Conservation (phyloP, 2,329 filamentous ascomycete species). For the Aspergillus candidus region DNA sequence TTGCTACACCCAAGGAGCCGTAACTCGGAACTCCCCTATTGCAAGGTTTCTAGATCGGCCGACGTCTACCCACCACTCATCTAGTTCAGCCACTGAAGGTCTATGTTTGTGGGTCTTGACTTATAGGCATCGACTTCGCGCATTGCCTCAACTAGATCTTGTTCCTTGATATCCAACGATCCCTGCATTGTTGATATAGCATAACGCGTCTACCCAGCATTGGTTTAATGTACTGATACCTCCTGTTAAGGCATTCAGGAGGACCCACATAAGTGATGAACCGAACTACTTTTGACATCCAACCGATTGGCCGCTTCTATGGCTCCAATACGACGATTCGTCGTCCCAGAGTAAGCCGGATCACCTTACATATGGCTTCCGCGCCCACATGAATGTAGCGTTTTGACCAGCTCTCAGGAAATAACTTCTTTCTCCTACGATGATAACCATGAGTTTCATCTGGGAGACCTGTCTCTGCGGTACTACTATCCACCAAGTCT, state of each 20-base stretch:
- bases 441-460: conserved; percentile 67
- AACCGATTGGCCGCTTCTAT: conserved; percentile 63
- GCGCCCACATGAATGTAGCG: background rate
- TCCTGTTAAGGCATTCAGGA: background rate
- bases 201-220: too few species aligned
- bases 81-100: too few species aligned
- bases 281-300: conserved; percentile 53
- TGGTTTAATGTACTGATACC: too few species aligned
- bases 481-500: conserved; percentile 80
- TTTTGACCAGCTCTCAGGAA: conserved; percentile 54
- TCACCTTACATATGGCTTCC: background rate
- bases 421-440: conserved; percentile 93
- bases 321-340: conserved; percentile 65
- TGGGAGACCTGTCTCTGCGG: conserved; percentile 71
- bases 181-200: too few species aligned
- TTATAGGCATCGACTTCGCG: too few species aligned
- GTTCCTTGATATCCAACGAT: too few species aligned
- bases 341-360: conserved; percentile 59
- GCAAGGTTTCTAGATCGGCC: too few species aligned
- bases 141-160: too few species aligned
- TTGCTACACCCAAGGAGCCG: too few species aligned
- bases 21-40: too few species aligned
- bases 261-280: conserved; percentile 22
- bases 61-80: too few species aligned
- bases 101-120: too few species aligned